Evolutionary conservation across 148 eudicot genomes (phyloP).

Genomic region (Persicaria maculosa): DNA sequence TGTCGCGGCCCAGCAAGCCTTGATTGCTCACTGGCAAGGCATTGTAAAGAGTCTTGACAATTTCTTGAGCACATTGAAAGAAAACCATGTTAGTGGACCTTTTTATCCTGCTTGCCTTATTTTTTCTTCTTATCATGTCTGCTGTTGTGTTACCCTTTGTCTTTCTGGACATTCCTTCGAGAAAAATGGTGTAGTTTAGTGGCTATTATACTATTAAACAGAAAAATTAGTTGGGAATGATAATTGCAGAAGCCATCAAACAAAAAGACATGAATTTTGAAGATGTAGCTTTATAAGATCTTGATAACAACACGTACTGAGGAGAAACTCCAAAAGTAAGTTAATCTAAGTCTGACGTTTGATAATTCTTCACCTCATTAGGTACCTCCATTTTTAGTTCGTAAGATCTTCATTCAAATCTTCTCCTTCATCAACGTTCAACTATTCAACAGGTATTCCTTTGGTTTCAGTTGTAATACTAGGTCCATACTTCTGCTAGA

Average conservation of each 20-base stretch:
- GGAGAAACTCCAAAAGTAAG: neutral
- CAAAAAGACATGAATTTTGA: neutral
- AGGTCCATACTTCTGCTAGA: neutral
- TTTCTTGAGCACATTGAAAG: conserved; percentile 73
- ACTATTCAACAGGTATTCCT: conserved; percentile 80
- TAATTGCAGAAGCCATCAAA: no score
- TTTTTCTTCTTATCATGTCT: neutral
- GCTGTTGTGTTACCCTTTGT: neutral
- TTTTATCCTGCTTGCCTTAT: conserved; percentile 9
- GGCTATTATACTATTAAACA: neutral
- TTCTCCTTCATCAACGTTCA: conserved; percentile 98
- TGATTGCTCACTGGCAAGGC: conserved; percentile 99
- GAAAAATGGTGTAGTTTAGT: neutral
- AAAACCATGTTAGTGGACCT: conserved; percentile 60
- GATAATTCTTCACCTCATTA: conserved; percentile 16
- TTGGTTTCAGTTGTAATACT: neutral
- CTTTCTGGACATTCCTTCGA: neutral
- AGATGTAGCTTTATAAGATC: neutral
- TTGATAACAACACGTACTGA: neutral
- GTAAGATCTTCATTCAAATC: conserved; percentile 91
- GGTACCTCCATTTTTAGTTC: conserved; percentile 95
- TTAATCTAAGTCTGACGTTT: neutral
- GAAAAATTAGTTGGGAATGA: conserved; percentile 31
- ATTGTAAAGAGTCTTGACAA: conserved; percentile 76
- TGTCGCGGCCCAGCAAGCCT: conserved; percentile 83